Conservation (phyloP, 192 early-diverging fungal genomes). For the Coemansia furcata region DNA sequence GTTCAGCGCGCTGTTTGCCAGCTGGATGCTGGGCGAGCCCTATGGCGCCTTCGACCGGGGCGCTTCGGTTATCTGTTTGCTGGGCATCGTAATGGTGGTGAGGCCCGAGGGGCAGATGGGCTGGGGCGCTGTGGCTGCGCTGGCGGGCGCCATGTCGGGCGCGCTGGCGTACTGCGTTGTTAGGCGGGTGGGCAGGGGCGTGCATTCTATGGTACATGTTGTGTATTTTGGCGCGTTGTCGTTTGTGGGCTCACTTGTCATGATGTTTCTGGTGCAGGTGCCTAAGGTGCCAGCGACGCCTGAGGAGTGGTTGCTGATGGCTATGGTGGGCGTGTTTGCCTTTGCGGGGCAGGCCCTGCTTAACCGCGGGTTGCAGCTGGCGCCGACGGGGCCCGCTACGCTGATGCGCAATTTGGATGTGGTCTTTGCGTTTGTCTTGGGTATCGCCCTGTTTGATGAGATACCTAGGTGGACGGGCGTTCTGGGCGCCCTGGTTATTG, state of each 20-base stretch:
- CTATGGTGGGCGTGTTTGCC: conserved; percentile 57
- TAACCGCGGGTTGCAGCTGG: conserved; percentile 74
- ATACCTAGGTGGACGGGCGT: conserved; percentile 56
- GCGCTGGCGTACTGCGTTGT: conserved; percentile 70
- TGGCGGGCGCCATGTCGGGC: conserved; percentile 60
- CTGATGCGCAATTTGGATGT: conserved; percentile 81
- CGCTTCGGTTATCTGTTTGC: conserved; percentile 56
- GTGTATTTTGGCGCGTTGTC: conserved; percentile 72
- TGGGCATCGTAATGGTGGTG: conserved; percentile 64
- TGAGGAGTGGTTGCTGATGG: conserved; percentile 56
- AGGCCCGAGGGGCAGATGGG: conserved; percentile 45
- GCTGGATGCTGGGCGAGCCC: conserved; percentile 60
- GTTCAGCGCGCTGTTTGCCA: conserved; percentile 72
- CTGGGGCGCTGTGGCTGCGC: conserved; percentile 49
- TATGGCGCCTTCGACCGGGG: conserved; percentile 59
- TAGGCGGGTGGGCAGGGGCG: conserved; percentile 66
- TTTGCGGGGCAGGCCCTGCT: conserved; percentile 73
- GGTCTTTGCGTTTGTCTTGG: conserved; percentile 76
- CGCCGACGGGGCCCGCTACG: conserved; percentile 68
- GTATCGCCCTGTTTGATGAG: conserved; percentile 67
- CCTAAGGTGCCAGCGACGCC: conserved; percentile 38
- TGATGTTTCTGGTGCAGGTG: conserved; percentile 37
- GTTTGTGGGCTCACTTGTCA: conserved; percentile 48
- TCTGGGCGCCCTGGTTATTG: conserved; percentile 63
- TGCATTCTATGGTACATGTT: conserved; percentile 77